Evolutionary conservation across 2,329 filamentous ascomycete genomes (phyloP), one percentile per base, ranked within the genome.

Genomic region (Alternaria brassicicola): DNA sequence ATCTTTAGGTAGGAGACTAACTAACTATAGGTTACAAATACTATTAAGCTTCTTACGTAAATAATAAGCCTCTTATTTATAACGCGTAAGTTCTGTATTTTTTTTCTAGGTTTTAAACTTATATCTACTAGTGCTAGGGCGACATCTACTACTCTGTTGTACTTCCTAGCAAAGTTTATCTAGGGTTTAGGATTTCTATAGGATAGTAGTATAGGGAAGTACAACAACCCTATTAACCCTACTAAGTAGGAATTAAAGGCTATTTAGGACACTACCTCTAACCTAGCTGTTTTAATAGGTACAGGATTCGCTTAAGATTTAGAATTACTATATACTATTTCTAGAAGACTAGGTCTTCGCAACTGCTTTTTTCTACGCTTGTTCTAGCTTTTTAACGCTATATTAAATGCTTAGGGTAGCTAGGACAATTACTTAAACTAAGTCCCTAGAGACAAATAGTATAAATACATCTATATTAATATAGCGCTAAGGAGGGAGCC

Each of bases 101-200:
- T 26, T 13, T 26, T 36, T 45, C n/a, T 10, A 31, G 6, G 5
- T 39, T 45, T 31, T 6, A 6, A 55, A 28, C 47, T 56, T 3
- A 56, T 33, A 23, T 21, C 5, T 15, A 10, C 7, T 8, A 67
- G 64, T 17, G 58, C 64, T 19, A 25, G 50, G n/a, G 62, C 50
- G 21, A 67, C 45, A 5, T 67, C 57, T 39, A 39, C 61, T 38
- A 52, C 59, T 28, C 52, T 33, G 6, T 63, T 45, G 3, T 67
- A 67, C 48, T 66, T 66, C 26, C 48, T 26, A 26, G 57, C 52
- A 49, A 66, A 66, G 48, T 64, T 64, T 33, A 64, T 66, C 25
- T 8, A 8, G 3, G 50, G 63, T 8, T 33, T 62, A 38, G 56
- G 54, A 46, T 62, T 60, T 35, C 3, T 60, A 9, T 25, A 66